A percentile compares a stretch with the other conserved stretches of the same genome.
These are phyloP conservation scores for Boechera divaricarpa DNA, from an alignment of 345 rosid species.

Conservation along the genomic window DNA sequence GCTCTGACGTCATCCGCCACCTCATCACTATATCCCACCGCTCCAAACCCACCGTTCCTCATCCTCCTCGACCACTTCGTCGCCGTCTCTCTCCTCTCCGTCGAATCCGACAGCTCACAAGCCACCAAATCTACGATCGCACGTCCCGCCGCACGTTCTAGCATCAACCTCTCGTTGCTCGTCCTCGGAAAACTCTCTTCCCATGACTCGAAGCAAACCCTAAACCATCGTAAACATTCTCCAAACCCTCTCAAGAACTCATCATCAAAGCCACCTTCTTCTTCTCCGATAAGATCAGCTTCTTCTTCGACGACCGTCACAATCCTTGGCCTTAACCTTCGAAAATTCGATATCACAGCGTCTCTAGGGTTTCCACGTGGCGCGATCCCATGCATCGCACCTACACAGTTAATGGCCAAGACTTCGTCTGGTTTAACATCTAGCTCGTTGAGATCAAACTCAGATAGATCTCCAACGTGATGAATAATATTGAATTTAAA, in stretches of 20 bases:
- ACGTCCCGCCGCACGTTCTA: slow-evolving; percentile 80
- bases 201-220: slow-evolving; percentile 86
- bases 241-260: slow-evolving; percentile 74
- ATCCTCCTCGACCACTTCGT: slow-evolving; percentile 74
- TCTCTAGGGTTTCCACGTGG: slow-evolving; percentile 65
- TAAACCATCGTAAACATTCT: slow-evolving; percentile 84
- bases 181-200: slow-evolving; percentile 82
- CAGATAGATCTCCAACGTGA: slow-evolving; percentile 71
- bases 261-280: slow-evolving; percentile 51
- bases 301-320: slow-evolving; percentile 92
- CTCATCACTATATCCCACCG: slow-evolving; percentile 72
- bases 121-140: slow-evolving; percentile 85
- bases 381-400: slow-evolving; percentile 64
- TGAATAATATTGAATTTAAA: slow-evolving; percentile 86
- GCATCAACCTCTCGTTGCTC: slow-evolving; percentile 84
- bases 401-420: slow-evolving; percentile 76
- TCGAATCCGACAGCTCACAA: slow-evolving; percentile 63
- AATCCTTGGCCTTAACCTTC: slow-evolving; percentile 69
- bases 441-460: slow-evolving; percentile 61
- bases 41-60: slow-evolving; percentile 60
- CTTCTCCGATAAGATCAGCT: slow-evolving; percentile 68
- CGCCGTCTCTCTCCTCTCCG: slow-evolving; percentile 83
- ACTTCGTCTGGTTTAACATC: slow-evolving; percentile 73
- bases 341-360: slow-evolving; percentile 61
- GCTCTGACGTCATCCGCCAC: slow-evolving; percentile 90